Conservation (phyloP, 192 early-diverging fungal species). For the Backusella tarrabulga region DNA sequence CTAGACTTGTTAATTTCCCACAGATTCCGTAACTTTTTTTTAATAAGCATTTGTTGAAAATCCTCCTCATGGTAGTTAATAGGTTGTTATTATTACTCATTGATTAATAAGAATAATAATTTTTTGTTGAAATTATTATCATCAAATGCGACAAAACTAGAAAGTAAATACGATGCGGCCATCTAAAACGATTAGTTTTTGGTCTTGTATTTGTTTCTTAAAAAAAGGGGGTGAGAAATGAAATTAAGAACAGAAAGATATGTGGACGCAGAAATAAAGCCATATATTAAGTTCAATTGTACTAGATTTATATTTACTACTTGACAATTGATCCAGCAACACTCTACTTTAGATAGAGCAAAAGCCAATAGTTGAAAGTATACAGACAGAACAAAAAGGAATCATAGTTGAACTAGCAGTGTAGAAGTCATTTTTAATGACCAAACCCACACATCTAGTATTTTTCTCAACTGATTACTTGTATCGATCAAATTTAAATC, state of each 20-base stretch:
- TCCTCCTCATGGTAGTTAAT: not conserved
- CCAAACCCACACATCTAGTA: not conserved
- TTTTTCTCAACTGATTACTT: not conserved
- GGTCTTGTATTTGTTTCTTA: not conserved
- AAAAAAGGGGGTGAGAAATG: not conserved
- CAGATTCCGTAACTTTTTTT: not conserved
- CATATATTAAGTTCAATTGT: not conserved
- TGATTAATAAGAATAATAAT: not conserved
- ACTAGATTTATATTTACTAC: not conserved
- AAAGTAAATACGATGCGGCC: not conserved
- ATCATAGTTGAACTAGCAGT: not conserved
- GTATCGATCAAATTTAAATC: not conserved
- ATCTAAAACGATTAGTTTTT: not conserved
- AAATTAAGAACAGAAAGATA: not conserved
- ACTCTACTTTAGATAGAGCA: not conserved
- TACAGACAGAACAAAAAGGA: not conserved
- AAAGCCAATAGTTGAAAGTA: not conserved
- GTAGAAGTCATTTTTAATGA: not conserved
- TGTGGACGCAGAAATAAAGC: not conserved
- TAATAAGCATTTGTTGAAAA: not conserved
- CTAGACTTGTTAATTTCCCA: not conserved
- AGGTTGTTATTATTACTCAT: not conserved
- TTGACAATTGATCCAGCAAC: not conserved
- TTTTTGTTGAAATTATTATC: not conserved
- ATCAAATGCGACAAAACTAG: not conserved